phyloP scores from a whole-genome alignment of 148 eudicot genomes.

The Pouteria glomerata region DNA sequence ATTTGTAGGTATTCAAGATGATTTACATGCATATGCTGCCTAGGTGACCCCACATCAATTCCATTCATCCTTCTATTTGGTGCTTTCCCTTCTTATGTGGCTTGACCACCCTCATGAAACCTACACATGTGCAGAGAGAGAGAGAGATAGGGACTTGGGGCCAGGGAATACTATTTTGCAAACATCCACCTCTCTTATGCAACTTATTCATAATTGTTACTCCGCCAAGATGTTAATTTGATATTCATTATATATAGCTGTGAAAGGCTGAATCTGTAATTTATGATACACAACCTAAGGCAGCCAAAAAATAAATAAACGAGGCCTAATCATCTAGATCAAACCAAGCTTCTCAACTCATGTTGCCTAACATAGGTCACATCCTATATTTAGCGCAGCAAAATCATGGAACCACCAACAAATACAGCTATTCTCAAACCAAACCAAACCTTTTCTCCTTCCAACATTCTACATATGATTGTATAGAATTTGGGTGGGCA shows the following conservation, averaged over 20 bases:
- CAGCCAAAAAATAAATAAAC: not conserved
- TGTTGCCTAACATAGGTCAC: not conserved
- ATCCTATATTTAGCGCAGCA: not conserved
- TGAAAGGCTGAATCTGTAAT: not conserved
- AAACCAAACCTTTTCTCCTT: too few relatives aligned
- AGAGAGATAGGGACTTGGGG: too few relatives aligned
- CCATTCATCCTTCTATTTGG: not conserved
- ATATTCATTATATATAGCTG: not conserved
- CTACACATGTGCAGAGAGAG: too few relatives aligned
- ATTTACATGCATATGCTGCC: not conserved
- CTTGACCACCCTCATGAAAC: too few relatives aligned
- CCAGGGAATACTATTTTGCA: too few relatives aligned
- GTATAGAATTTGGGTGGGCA: too few relatives aligned
- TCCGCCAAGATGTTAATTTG: not conserved
- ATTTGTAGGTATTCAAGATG: not conserved
- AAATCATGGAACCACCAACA: not conserved
- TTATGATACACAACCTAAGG: not conserved
- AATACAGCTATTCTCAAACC: too few relatives aligned
- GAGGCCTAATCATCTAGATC: not conserved
- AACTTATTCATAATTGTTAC: not conserved
- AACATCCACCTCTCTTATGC: not conserved
- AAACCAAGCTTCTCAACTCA: not conserved
- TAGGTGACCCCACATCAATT: not conserved
- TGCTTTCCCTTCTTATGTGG: too few relatives aligned
- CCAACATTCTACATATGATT: too few relatives aligned